phyloP scores from a whole-genome alignment of 305 asterid genomes.

The Fraxinus sp. region DNA sequence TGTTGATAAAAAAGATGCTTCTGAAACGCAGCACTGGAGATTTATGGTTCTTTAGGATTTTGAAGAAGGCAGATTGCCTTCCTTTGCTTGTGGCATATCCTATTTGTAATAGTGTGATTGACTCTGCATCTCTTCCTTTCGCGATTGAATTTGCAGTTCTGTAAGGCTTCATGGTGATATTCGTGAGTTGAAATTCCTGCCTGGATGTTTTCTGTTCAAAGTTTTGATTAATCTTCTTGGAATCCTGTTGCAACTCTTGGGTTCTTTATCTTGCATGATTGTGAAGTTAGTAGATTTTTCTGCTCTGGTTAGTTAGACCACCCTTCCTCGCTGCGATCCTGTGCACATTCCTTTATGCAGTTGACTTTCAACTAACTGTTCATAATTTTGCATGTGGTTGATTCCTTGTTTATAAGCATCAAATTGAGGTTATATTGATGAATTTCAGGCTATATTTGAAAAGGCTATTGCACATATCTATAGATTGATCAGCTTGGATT shows the following conservation, averaged over 20 bases:
- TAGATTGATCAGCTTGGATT: neutral
- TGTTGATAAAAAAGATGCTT: neutral
- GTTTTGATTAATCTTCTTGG: neutral
- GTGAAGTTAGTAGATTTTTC: neutral
- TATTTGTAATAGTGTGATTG: neutral
- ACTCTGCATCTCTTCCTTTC: neutral
- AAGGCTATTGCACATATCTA: neutral
- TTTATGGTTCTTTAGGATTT: neutral
- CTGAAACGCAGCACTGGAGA: neutral
- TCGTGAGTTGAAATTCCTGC: neutral
- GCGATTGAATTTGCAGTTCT: neutral
- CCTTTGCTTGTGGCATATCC: neutral
- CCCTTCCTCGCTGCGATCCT: neutral
- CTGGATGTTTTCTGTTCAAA: neutral
- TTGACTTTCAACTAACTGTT: neutral
- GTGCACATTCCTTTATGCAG: neutral
- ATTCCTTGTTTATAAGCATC: neutral
- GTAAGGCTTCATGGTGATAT: neutral
- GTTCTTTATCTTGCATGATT: neutral
- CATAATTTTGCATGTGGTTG: neutral
- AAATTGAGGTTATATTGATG: neutral
- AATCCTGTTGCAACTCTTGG: neutral
- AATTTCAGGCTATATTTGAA: neutral
- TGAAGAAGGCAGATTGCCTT: neutral
- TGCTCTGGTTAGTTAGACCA: neutral